Evolutionary conservation across 306 rosid species (phyloP), one percentile per base, ranked within the genome.

Genomic region (Corylus avellana): DNA sequence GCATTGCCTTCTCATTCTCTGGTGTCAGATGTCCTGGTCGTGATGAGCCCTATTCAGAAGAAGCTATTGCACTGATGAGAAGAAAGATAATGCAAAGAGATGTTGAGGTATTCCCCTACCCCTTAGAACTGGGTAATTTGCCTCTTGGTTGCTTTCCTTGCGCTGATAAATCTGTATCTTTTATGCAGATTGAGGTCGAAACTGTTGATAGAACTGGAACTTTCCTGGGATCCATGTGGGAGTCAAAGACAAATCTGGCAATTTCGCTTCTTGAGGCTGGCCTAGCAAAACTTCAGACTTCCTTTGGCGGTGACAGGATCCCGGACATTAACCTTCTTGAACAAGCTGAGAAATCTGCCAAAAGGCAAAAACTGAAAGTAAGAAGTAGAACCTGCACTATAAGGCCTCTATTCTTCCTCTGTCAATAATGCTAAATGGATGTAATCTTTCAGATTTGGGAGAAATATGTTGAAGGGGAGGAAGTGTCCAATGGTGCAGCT

Each of bases 11-110:
- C 64, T 72, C 99, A 35, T 87, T 95, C 77, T 95, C 99, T 44
- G 99, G 99, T 71, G 98, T 95, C 75, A 88, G 98, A 74, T 95
- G 99, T 87, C 92, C 98, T 46, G 99, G 98, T 78, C 99, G 99
- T 70, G 92, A 84, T 63, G 99, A 95, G 84, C 94, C 93, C 22
- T 90, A 88, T 84, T 93, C 99, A 63, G 92, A 95, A 11, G 99
- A 95, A 83, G 99, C 99, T 77, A 93, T 95, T 88, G 88, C 99
- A 22, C 70, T 93, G 64, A 95, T 93, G 99, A 92, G 99, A 85
- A 87, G 98, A 77, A 95, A 88, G 86, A 95, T 93, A 81, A 93
- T 95, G 98, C 99, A 95, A 87, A 89, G 98, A 89, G 99, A 95
- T 80, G 99, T 95, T 25, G 98, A 95, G 94, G 99, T 91, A 77